Base-by-base conservation (phyloP, 192 early-diverging fungal species). In the Rhizophagus clarus region DNA sequence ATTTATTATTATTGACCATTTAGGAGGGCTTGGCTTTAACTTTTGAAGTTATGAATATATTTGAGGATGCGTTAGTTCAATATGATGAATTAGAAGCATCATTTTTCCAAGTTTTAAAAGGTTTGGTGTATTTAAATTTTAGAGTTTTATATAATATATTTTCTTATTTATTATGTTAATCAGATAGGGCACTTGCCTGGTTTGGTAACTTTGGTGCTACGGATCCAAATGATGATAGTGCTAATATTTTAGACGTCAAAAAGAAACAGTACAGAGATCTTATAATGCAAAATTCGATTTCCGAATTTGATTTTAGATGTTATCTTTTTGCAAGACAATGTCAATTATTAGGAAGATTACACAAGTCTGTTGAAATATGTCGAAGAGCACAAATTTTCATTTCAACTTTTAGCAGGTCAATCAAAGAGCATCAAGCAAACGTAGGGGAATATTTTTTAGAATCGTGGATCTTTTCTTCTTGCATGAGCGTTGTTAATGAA, bases 51-150 rank as follows among this genome's bases (percentile, higher is more conserved):
- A 91, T 98, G 91, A 94, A 90, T 63, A 82, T 98, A 47, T 85
- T 89, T 56, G 96, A 96, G 64, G 98, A 97, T 67, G 95, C 98
- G 8, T 83, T 99, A 64, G 82, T 94, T 37, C 94, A 97, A 79
- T 99, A 99, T 79, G 98, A 99, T 83, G 98, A 99, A 84, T 87
- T 99, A 37, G 97, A 99, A 78, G 97, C 96, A 0, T 94, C 93
- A 4, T 99, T 96, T 82, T 94, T 94, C 73, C 97, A 99, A 84
- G 92, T 97, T 26, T 85, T 98, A 26, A 87, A 88, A 79, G 93
- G 93, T 93, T 85, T 64, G n/a, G 7, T 34, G 1, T 47, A 20
- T 62, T 0, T 17, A 45, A 31, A 40, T 40, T 62, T 81, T 87
- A 26, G 5, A 32, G 0, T n/a, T 60, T 28, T 61, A 26, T 49